Evolutionary conservation across 805 yeast genomes (phyloP).

Genomic region (Blastobotrys robertii): DNA sequence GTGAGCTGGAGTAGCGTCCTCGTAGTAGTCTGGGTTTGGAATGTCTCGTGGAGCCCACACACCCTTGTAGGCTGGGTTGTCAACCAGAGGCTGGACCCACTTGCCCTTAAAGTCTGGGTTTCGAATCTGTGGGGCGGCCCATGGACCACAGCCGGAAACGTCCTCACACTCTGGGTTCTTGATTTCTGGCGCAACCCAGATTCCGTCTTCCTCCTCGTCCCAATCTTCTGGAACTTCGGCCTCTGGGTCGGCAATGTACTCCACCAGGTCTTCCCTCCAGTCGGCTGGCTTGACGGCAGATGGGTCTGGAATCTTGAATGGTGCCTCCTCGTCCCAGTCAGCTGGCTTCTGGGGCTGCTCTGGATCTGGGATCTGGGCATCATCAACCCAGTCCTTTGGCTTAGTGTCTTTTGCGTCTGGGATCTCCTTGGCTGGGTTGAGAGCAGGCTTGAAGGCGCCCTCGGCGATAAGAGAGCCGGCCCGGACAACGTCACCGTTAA

Average conservation of each 20-base stretch:
- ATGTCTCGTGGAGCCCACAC: slow-evolving; percentile 61
- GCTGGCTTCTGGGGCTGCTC: slow-evolving; percentile 55
- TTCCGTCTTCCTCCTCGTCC: slow-evolving; percentile 88
- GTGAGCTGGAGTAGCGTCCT: slow-evolving; percentile 48
- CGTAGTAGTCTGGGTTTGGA: slow-evolving; percentile 60
- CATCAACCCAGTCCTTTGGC: slow-evolving; percentile 81
- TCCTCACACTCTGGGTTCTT: slow-evolving; percentile 63
- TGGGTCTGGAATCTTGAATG: slow-evolving; percentile 57
- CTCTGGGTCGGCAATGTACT: slow-evolving; percentile 55
- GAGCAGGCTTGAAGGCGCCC: slow-evolving; percentile 49
- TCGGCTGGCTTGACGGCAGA: slow-evolving; percentile 57
- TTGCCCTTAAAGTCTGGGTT: slow-evolving; percentile 70
- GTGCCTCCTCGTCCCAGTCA: slow-evolving; percentile 75
- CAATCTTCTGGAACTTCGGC: slow-evolving; percentile 65
- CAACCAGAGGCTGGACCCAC: slow-evolving; percentile 60
- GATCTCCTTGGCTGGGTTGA: slow-evolving; percentile 58
- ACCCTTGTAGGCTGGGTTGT: slow-evolving; percentile 73
- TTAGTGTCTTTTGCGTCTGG: slow-evolving; percentile 47
- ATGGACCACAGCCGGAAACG: slow-evolving; percentile 60
- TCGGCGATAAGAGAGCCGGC: slow-evolving; percentile 59
- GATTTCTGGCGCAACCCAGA: slow-evolving; percentile 64
- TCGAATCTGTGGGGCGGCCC: slow-evolving; percentile 57
- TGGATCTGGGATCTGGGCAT: slow-evolving; percentile 58
- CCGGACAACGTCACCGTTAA: slow-evolving; percentile 64
- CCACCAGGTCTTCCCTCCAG: slow-evolving; percentile 64